Conservation (phyloP, 345 rosid genomes). For the Eucalyptus decipiens region DNA sequence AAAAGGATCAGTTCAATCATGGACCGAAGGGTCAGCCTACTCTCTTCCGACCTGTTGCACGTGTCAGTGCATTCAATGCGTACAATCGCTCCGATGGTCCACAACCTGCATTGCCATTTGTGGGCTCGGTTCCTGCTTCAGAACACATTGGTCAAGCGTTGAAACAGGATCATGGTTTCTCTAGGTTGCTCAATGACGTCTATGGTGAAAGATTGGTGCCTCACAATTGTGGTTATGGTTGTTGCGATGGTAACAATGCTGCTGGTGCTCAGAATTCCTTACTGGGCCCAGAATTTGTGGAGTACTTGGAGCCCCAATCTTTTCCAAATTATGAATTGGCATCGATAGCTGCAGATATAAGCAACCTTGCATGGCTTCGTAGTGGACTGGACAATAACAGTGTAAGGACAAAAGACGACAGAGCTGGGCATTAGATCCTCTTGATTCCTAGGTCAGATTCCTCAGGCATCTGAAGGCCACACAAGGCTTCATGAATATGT, state of each 20-base stretch:
- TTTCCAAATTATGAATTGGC: constrained; percentile 73
- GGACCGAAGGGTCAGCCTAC: constrained; percentile 34
- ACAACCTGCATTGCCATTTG: constrained; percentile 17
- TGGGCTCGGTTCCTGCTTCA: constrained; percentile 8
- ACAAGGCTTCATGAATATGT: background rate
- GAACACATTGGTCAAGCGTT: constrained; percentile 21
- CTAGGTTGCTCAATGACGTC: constrained; percentile 44
- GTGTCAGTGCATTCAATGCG: constrained; percentile 49
- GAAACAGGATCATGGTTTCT: constrained; percentile 34
- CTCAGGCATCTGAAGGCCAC: background rate
- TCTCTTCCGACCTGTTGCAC: constrained; percentile 60
- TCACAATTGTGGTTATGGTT: constrained; percentile 60
- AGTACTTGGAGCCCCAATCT: constrained; percentile 41
- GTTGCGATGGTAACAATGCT: constrained; percentile 23
- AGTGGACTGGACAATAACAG: constrained; percentile 65
- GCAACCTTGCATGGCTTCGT: constrained; percentile 77
- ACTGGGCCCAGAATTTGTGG: constrained; percentile 79
- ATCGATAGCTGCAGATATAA: constrained; percentile 65
- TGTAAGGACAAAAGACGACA: constrained; percentile 28
- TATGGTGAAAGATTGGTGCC: constrained; percentile 51
- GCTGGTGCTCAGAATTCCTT: constrained; percentile 19
- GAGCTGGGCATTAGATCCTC: constrained; percentile 9
- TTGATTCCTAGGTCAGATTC: background rate
- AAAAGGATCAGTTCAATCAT: constrained; percentile 10
- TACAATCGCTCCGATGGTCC: constrained; percentile 17